Conservation (phyloP, 352 stramenopile genomes). For the Globisporangium ultimum region DNA sequence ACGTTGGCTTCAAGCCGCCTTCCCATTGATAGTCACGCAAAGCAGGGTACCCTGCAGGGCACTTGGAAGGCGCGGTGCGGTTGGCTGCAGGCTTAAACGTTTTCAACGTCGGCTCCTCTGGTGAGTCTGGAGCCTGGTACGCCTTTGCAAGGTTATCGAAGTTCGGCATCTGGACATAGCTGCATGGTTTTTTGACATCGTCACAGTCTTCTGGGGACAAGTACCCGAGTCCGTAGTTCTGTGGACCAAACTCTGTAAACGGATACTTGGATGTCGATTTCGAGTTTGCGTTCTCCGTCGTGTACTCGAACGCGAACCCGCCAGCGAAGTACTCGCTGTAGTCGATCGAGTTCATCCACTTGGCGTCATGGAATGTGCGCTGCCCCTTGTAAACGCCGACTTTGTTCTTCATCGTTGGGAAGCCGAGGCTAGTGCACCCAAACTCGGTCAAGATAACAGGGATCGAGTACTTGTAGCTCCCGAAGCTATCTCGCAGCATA, state of each 20-base stretch:
- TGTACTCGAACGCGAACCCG: conserved; percentile 78
- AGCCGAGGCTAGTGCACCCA: conserved; percentile 41
- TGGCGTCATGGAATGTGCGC: conserved; percentile 68
- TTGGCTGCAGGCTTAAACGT: conserved; percentile 17
- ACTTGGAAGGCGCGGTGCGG: conserved; percentile 15
- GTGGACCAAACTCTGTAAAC: conserved; percentile 54
- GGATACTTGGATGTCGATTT: conserved; percentile 50
- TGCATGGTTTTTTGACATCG: conserved; percentile 37
- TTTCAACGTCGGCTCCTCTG: conserved; percentile 27
- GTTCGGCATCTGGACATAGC: conserved; percentile 60
- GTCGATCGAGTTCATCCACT: conserved; percentile 44
- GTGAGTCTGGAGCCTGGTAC: conserved; percentile 25
- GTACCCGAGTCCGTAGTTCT: conserved; percentile 83
- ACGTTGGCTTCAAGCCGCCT: conserved; percentile 9
- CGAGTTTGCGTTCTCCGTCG: conserved; percentile 73
- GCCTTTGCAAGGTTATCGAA: conserved; percentile 50
- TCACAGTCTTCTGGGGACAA: conserved; percentile 65
- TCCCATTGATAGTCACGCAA: conserved; percentile 28
- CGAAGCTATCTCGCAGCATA: conserved; percentile 54
- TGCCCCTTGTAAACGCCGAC: conserved; percentile 44
- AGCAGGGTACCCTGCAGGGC: conserved; percentile 17
- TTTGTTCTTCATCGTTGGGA: conserved; percentile 44
- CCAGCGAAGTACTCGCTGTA: conserved; percentile 64
- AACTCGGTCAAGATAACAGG: conserved; percentile 60
- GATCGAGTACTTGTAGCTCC: conserved; percentile 52